Conservation (phyloP, 1,284 basidiomycete genomes). For the Lignosus rhinocerotis region DNA sequence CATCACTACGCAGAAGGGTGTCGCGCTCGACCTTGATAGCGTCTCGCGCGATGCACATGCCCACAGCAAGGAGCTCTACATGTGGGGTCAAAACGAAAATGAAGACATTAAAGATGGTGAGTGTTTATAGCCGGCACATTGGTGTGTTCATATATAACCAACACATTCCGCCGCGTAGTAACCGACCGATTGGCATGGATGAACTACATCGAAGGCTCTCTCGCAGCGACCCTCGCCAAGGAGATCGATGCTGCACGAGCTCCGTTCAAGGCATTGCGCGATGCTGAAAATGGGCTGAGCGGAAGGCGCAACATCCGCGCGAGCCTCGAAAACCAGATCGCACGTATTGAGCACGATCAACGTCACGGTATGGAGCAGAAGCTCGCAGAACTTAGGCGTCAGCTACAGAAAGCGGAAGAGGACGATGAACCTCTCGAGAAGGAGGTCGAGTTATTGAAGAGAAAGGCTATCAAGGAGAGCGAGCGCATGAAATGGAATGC, state of each 20-base stretch:
- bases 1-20: constrained; percentile 73
- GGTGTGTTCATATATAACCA: not conserved
- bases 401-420: constrained; percentile 59
- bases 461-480: constrained; percentile 71
- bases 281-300: constrained; percentile 60
- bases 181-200: constrained; percentile 78
- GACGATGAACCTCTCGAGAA: constrained; percentile 67
- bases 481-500: constrained; percentile 77
- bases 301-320: constrained; percentile 63
- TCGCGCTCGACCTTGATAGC: constrained; percentile 70
- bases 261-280: constrained; percentile 68
- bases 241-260: constrained; percentile 63
- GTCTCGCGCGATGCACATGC: constrained; percentile 63
- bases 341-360: constrained; percentile 63
- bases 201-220: constrained; percentile 70
- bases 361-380: constrained; percentile 59
- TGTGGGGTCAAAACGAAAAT: constrained; percentile 72
- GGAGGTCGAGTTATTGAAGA: constrained; percentile 68
- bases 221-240: constrained; percentile 57
- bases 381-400: constrained; percentile 62
- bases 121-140: constrained; percentile 13
- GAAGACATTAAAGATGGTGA: constrained; percentile 76
- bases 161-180: constrained; percentile 42
- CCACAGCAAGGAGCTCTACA: constrained; percentile 79
- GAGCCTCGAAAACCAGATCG: constrained; percentile 59